phyloP scores from a whole-genome alignment of 2,329 filamentous ascomycete species.

The Fusarium compactum region DNA sequence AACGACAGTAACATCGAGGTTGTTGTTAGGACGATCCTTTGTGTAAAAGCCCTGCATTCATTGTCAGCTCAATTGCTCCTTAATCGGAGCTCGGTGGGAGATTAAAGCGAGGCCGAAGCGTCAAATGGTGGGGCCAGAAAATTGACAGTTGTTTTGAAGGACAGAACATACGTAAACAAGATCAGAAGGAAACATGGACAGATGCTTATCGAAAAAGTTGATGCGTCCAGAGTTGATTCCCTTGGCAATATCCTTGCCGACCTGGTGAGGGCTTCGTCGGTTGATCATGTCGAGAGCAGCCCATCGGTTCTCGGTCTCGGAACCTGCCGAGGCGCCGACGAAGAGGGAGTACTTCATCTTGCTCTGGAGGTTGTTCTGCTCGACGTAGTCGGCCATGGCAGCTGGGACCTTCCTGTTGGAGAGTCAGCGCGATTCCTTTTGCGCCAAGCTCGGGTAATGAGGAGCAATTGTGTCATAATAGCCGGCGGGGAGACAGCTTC shows the following conservation, averaged over 20 bases:
- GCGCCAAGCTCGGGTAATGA: conserved; percentile 34
- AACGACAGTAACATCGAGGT: conserved; percentile 84
- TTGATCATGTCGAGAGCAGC: conserved; percentile 92
- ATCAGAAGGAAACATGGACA: conserved; percentile 92
- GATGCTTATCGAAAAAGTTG: conserved; percentile 93
- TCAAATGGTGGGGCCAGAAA: conserved; percentile 27
- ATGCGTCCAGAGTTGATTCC: conserved; percentile 91
- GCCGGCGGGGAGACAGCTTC: conserved; percentile 23
- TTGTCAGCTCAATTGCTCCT: conserved; percentile 29
- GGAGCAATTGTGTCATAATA: conserved; percentile 21
- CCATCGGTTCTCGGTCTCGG: conserved; percentile 93
- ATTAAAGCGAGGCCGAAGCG: conserved; percentile 37
- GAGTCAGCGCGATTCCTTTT: conserved; percentile 33
- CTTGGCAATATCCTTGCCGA: conserved; percentile 90
- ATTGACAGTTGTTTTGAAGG: too few relatives aligned
- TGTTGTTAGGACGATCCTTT: conserved; percentile 78
- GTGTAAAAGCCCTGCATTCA: conserved; percentile 78
- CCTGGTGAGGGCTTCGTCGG: conserved; percentile 85
- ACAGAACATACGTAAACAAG: conserved; percentile 75
- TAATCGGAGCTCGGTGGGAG: conserved; percentile 30
- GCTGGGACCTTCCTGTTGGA: conserved; percentile 79
- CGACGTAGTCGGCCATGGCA: conserved; percentile 87
- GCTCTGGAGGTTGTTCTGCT: conserved; percentile 86
- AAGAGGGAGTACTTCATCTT: conserved; percentile 89
- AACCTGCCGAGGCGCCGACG: conserved; percentile 88